Conservation (phyloP, 768 basidiomycete species). For the Podaxis sp. region DNA sequence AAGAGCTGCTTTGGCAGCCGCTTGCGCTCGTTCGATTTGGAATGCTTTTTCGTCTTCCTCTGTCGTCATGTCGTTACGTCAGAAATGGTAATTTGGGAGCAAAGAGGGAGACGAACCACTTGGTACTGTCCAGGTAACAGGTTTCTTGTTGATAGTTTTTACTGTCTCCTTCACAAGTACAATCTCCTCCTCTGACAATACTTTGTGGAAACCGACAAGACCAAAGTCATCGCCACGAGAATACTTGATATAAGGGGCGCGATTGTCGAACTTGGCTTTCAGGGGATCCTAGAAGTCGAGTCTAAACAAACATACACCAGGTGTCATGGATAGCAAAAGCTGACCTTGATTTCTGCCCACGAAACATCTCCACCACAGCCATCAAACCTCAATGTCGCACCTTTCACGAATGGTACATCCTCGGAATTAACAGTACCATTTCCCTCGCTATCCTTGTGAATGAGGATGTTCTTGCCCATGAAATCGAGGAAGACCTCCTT, state of each 20-base stretch:
- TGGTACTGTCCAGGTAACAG: slow-evolving; percentile 63
- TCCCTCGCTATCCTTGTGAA: slow-evolving; percentile 60
- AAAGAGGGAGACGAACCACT: slow-evolving; percentile 41
- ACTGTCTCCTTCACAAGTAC: slow-evolving; percentile 65
- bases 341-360: slow-evolving; percentile 53
- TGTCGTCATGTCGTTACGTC: slow-evolving; percentile 25
- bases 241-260: slow-evolving; percentile 54
- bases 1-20: slow-evolving; percentile 53
- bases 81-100: neutral
- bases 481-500: slow-evolving; percentile 74
- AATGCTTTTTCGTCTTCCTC: slow-evolving; percentile 74
- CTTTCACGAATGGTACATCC: slow-evolving; percentile 53
- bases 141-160: slow-evolving; percentile 61
- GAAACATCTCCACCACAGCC: slow-evolving; percentile 52
- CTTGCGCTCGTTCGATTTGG: slow-evolving; percentile 72
- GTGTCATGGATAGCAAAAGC: slow-evolving; percentile 3
- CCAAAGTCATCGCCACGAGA: slow-evolving; percentile 44
- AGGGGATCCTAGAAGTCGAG: slow-evolving; percentile 38
- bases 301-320: neutral
- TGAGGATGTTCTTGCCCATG: slow-evolving; percentile 67
- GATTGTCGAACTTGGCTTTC: slow-evolving; percentile 48
- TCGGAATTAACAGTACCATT: slow-evolving; percentile 64
- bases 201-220: slow-evolving; percentile 64
- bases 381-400: slow-evolving; percentile 58
- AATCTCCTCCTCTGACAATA: slow-evolving; percentile 71